Percentiles rank a stretch among this genome's conserved stretches.
Conservation (phyloP, 176 grass and related monocot genomes). For the Panicum miliaceum region DNA sequence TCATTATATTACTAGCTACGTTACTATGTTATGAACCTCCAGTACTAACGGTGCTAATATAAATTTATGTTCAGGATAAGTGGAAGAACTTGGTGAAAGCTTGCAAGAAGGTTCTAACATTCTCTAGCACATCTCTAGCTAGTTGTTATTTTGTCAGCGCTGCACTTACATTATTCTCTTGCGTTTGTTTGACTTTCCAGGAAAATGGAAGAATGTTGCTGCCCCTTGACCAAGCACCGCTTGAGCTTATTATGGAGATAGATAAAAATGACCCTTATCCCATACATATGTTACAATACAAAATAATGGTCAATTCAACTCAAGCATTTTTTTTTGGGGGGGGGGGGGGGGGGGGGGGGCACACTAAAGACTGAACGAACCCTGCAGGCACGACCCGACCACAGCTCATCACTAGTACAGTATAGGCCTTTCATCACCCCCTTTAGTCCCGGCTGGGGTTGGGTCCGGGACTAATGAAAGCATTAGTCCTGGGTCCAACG, state of each 20-base stretch:
- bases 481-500: no score
- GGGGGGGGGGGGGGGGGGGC: no score
- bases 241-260: background rate
- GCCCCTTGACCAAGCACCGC: background rate
- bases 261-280: background rate
- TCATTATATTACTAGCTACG: background rate
- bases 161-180: background rate
- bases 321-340: no score
- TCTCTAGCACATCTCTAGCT: background rate
- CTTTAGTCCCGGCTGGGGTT: no score
- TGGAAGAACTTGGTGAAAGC: constrained; percentile 22
- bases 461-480: no score
- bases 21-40: background rate
- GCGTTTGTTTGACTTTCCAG: background rate
- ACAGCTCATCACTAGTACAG: no score
- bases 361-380: no score
- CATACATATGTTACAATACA: no score
- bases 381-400: no score
- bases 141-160: background rate
- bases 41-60: background rate
- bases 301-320: no score
- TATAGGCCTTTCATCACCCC: no score
- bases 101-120: background rate
- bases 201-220: background rate
- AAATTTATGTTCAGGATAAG: constrained; percentile 9